Evolutionary conservation across 1,139 yeast genomes (phyloP).

Genomic region (Yamadazyma friedrichii): DNA sequence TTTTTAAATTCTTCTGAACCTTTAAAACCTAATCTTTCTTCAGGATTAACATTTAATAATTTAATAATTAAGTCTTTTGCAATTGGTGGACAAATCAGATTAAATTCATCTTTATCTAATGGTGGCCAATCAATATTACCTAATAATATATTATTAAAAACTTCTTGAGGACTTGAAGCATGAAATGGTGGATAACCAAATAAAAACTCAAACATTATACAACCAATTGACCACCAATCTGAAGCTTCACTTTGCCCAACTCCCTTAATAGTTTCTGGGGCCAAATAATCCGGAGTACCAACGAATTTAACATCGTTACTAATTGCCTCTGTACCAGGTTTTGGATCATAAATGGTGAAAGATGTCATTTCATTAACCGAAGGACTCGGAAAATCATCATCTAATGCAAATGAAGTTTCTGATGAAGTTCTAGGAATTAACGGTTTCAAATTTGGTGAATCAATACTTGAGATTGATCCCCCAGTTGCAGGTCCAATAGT

Average conservation of each 20-base stretch:
- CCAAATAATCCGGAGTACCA: slow-evolving; percentile 96
- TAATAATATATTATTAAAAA: slow-evolving; percentile 74
- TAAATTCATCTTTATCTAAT: slow-evolving; percentile 53
- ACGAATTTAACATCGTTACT: slow-evolving; percentile 53
- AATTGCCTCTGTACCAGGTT: slow-evolving; percentile 12
- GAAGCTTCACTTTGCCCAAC: slow-evolving; percentile 80
- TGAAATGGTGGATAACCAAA: slow-evolving; percentile 97
- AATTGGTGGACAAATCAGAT: slow-evolving; percentile 54
- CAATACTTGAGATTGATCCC: slow-evolving; percentile 37
- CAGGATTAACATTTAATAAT: slow-evolving; percentile 63
- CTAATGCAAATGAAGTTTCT: slow-evolving; percentile 56
- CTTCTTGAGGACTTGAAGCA: slow-evolving; percentile 74
- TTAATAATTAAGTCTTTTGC: slow-evolving; percentile 73
- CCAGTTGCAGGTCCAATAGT: slow-evolving; percentile 2
- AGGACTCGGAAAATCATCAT: slow-evolving; percentile 42
- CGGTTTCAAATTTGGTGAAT: slow-evolving; percentile 52
- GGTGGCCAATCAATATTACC: slow-evolving; percentile 86
- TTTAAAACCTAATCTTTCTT: slow-evolving; percentile 64
- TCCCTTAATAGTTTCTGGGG: slow-evolving; percentile 94
- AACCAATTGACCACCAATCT: slow-evolving; percentile 99
- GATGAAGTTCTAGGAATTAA: slow-evolving; percentile 48
- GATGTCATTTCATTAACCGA: slow-evolving; percentile 31
- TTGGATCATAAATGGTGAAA: slow-evolving; percentile 72
- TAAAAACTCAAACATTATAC: slow-evolving; percentile 86
- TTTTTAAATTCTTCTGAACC: slow-evolving; percentile 77